Conservation (phyloP, 2,329 filamentous ascomycete genomes). For the Colletotrichum sansevieriae region DNA sequence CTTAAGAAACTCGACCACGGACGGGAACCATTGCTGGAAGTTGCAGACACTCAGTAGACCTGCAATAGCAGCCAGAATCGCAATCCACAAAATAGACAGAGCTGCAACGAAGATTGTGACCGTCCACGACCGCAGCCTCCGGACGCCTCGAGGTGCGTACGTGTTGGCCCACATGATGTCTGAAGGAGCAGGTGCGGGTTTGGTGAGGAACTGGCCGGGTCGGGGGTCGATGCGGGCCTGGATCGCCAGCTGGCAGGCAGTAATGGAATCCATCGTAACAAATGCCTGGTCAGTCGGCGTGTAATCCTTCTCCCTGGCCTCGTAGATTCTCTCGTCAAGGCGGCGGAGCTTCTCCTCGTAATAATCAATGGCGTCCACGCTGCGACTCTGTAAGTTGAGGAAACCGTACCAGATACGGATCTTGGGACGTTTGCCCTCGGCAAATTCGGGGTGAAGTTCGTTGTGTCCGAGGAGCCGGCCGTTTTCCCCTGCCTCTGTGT, state of each 20-base stretch:
- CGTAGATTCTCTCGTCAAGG: constrained; percentile 80
- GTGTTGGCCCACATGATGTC: constrained; percentile 98
- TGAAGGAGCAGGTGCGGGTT: constrained; percentile 86
- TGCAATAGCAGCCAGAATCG: constrained; percentile 83
- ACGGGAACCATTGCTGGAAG: constrained; percentile 79
- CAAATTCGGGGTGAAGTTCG: constrained; percentile 43
- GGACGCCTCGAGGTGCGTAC: constrained; percentile 79
- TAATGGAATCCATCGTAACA: constrained; percentile 96
- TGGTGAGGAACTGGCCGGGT: constrained; percentile 86
- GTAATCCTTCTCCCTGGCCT: constrained; percentile 81
- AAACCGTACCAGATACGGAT: constrained; percentile 84
- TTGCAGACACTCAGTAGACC: constrained; percentile 84
- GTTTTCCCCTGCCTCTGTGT: constrained; percentile 66
- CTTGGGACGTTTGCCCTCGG: constrained; percentile 71
- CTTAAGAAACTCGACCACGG: constrained; percentile 75
- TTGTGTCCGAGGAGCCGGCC: constrained; percentile 65
- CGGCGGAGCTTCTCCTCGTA: constrained; percentile 87
- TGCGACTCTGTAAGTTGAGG: constrained; percentile 77
- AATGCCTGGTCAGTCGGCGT: constrained; percentile 87
- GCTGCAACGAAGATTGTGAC: constrained; percentile 87
- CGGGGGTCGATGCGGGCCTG: constrained; percentile 94
- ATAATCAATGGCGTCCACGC: constrained; percentile 92
- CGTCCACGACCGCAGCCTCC: constrained; percentile 83
- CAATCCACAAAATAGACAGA: constrained; percentile 89
- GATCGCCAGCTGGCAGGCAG: constrained; percentile 93